phyloP scores from a whole-genome alignment of 2,329 filamentous ascomycete genomes.

The Beauveria medogensis region DNA sequence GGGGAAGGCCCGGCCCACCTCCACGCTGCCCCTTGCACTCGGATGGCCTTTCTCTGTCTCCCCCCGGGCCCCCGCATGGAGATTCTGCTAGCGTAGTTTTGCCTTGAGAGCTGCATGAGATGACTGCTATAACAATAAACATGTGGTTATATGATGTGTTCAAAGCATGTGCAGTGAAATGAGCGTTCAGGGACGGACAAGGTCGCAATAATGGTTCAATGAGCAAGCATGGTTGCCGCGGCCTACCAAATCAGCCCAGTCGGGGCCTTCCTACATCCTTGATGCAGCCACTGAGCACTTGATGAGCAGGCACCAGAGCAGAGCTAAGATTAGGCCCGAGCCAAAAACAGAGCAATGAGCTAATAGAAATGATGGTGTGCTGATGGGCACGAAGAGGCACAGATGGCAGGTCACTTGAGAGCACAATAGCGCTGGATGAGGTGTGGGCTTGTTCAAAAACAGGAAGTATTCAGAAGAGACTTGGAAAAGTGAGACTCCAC shows the following conservation, averaged over 20 bases:
- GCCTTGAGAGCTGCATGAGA: not conserved
- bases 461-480: not conserved
- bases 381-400: not conserved
- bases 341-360: not conserved
- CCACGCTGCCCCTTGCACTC: not conserved
- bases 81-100: not conserved
- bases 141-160: not conserved
- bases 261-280: not conserved
- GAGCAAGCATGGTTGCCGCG: not conserved
- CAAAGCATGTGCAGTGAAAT: not conserved
- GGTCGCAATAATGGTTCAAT: not conserved
- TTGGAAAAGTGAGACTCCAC: not conserved
- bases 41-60: not conserved
- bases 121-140: not conserved
- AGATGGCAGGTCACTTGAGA: too few relatives aligned
- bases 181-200: not conserved
- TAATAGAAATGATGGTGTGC: not conserved
- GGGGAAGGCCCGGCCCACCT: slow-evolving; percentile 1
- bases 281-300: slow-evolving; percentile 3
- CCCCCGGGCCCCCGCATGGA: not conserved
- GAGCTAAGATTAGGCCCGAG: not conserved
- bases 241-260: not conserved
- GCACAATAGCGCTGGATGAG: too few relatives aligned
- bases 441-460: not conserved
- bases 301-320: not conserved